These are phyloP conservation scores for Excoecaria agallocha DNA, from an alignment of 345 rosid genomes.

Conservation along the genomic window DNA sequence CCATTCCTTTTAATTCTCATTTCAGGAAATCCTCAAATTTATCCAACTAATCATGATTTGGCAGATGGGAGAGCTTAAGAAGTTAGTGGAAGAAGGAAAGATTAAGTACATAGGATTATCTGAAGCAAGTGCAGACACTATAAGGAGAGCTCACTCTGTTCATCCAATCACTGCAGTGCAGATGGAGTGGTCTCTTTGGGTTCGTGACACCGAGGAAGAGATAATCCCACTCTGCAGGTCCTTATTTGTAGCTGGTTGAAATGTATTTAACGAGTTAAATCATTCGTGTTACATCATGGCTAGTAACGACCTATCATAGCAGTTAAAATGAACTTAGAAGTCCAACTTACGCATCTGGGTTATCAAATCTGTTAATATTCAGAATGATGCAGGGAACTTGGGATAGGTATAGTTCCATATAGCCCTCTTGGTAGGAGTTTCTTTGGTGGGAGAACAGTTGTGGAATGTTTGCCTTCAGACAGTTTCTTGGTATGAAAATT, in stretches of 20 bases:
- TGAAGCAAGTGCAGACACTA: neutral
- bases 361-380: too few species aligned
- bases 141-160: neutral
- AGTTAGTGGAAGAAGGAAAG: neutral
- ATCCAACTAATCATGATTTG: neutral
- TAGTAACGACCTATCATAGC: too few species aligned
- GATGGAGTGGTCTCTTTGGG: constrained; percentile 28
- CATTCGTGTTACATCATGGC: too few species aligned
- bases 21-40: too few species aligned
- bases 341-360: too few species aligned
- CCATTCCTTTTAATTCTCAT: too few species aligned
- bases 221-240: constrained; percentile 15
- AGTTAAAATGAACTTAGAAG: too few species aligned
- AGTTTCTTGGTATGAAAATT: neutral
- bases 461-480: constrained; percentile 16
- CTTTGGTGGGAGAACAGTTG: constrained; percentile 25
- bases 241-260: too few species aligned
- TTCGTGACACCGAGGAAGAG: constrained; percentile 13
- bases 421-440: constrained; percentile 32
- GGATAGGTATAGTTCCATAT: constrained; percentile 16
- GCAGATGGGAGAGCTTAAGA: neutral
- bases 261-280: too few species aligned
- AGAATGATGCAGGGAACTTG: constrained; percentile 27
- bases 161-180: constrained; percentile 17
- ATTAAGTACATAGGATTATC: neutral